Conservation (phyloP, 257 asterid genomes). For the Henckelia pumila region DNA sequence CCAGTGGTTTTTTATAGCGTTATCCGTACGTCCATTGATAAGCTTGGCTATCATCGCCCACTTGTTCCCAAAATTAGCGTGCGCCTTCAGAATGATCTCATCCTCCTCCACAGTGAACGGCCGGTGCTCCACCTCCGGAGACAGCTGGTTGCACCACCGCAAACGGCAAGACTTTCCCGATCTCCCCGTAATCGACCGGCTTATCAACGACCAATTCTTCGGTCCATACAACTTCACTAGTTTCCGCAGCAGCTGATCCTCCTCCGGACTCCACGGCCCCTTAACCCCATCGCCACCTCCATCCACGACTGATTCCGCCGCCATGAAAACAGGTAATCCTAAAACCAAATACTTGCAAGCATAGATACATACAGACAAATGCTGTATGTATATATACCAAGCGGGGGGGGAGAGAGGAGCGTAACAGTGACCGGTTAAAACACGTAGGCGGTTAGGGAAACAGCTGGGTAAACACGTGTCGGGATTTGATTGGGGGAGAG, state of each 20-base stretch:
- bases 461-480: conserved; percentile 36
- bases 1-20: conserved; percentile 52
- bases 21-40: conserved; percentile 46
- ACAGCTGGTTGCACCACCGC: conserved; percentile 59
- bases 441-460: conserved; percentile 27
- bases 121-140: conserved; percentile 51
- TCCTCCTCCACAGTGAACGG: conserved; percentile 53
- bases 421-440: conserved; percentile 35
- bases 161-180: conserved; percentile 56
- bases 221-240: conserved; percentile 44
- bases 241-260: conserved; percentile 35
- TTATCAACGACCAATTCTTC: conserved; percentile 47
- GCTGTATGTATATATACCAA: not conserved
- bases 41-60: conserved; percentile 45
- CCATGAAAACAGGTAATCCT: conserved; percentile 17
- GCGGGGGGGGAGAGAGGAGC: conserved; percentile 22
- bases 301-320: conserved; percentile 29
- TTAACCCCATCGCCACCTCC: conserved; percentile 28
- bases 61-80: conserved; percentile 37
- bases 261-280: conserved; percentile 57
- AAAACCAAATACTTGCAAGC: not conserved
- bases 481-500: not conserved
- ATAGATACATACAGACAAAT: not conserved
- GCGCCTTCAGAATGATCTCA: conserved; percentile 39
- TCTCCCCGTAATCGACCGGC: conserved; percentile 49